Evolutionary conservation across 306 rosid genomes (phyloP).

Genomic region (Cucurbita argyrosperma): DNA sequence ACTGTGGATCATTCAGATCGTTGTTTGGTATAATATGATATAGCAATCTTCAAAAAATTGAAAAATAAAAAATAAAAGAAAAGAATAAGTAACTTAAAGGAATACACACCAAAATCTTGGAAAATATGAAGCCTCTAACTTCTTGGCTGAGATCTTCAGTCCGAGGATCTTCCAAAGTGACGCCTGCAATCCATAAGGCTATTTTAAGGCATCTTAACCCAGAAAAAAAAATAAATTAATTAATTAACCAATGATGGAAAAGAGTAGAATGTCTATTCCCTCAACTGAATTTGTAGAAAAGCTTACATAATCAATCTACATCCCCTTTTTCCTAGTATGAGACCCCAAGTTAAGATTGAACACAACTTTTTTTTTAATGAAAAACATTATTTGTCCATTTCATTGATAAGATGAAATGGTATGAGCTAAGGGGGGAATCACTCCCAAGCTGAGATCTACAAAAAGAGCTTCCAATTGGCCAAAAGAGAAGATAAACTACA

Average conservation of each 20-base stretch:
- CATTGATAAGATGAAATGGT: background rate
- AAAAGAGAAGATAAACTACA: no score
- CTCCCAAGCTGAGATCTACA: background rate
- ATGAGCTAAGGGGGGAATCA: background rate
- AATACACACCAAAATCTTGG: constrained; percentile 80
- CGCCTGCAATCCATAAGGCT: constrained; percentile 38
- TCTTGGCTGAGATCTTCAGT: constrained; percentile 99
- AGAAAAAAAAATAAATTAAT: background rate
- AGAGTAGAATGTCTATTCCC: background rate
- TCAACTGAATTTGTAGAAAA: background rate
- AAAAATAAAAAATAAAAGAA: background rate
- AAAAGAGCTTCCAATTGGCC: background rate
- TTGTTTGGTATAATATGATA: background rate
- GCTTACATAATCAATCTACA: background rate
- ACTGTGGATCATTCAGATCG: background rate
- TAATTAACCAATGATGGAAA: background rate
- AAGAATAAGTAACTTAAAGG: background rate
- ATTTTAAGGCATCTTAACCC: background rate
- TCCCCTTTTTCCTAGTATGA: background rate
- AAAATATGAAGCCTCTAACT: constrained; percentile 92
- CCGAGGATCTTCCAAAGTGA: constrained; percentile 86
- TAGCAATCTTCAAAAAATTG: background rate
- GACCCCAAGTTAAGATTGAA: background rate
- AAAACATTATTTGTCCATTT: background rate
- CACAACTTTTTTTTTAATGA: background rate